These are phyloP conservation scores for Ambrosiella beaveri DNA, from an alignment of 2,329 filamentous ascomycete genomes.

Conservation along the genomic window DNA sequence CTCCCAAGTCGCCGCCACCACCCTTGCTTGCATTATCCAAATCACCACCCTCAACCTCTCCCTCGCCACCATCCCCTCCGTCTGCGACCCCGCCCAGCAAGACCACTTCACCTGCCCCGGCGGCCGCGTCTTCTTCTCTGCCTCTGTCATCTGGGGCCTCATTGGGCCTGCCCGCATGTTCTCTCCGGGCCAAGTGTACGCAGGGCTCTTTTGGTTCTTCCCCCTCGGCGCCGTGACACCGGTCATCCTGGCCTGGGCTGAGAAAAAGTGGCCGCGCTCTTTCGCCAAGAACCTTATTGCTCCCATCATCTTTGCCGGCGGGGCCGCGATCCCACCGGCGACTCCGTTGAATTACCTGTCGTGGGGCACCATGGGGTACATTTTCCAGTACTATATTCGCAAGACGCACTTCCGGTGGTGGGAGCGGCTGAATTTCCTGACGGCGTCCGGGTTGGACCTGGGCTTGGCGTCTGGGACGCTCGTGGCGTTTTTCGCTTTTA, in stretches of 20 bases:
- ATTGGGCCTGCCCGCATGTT: slow-evolving; percentile 48
- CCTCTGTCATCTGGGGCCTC: slow-evolving; percentile 51
- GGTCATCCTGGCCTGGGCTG: slow-evolving; percentile 31
- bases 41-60: slow-evolving; percentile 46
- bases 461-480: slow-evolving; percentile 51
- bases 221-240: slow-evolving; percentile 35
- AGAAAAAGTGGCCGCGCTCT: slow-evolving; percentile 34
- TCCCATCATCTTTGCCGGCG: slow-evolving; percentile 45
- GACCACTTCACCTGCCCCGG: slow-evolving; percentile 47
- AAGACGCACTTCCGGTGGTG: slow-evolving; percentile 51
- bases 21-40: slow-evolving; percentile 49
- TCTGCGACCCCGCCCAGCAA: slow-evolving; percentile 41
- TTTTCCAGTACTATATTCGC: slow-evolving; percentile 54
- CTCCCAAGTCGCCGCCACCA: slow-evolving; percentile 47
- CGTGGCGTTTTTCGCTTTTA: slow-evolving; percentile 53
- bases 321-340: slow-evolving; percentile 42
- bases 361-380: slow-evolving; percentile 54
- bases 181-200: slow-evolving; percentile 44
- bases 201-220: slow-evolving; percentile 43
- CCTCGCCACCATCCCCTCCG: slow-evolving; percentile 40
- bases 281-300: slow-evolving; percentile 37
- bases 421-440: slow-evolving; percentile 56
- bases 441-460: slow-evolving; percentile 51
- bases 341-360: slow-evolving; percentile 57
- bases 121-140: slow-evolving; percentile 46